Evolutionary conservation across 148 eudicot species (phyloP).

Genomic region (Oxyria digyna): DNA sequence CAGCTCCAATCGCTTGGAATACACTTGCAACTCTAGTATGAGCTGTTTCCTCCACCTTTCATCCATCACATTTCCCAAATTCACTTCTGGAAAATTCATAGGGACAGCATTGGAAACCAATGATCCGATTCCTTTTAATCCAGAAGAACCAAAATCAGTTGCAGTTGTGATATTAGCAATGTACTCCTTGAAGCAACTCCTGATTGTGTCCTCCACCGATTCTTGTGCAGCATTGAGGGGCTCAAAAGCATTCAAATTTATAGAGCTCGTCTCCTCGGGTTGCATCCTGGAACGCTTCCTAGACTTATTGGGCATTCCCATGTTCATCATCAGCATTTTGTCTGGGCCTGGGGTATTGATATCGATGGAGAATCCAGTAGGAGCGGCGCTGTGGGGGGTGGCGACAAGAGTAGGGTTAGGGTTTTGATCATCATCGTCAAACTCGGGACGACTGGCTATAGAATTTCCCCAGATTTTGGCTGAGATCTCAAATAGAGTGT

Average conservation of each 20-base stretch:
- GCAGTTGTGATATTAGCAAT: conserved; percentile 14
- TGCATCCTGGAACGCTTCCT: conserved; percentile 7
- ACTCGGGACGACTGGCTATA: conserved; percentile 14
- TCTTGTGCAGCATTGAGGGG: not conserved
- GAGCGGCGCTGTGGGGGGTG: conserved; percentile 24
- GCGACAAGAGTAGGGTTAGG: conserved; percentile 23
- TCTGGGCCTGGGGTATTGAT: conserved; percentile 7
- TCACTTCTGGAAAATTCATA: conserved; percentile 24
- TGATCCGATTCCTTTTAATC: conserved; percentile 6
- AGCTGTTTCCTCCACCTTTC: conserved; percentile 93
- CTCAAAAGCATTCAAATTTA: not conserved
- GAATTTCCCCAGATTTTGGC: conserved; percentile 59
- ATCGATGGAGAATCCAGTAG: conserved; percentile 1
- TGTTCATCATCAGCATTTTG: conserved; percentile 7
- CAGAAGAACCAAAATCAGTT: conserved; percentile 14
- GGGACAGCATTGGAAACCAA: conserved; percentile 27
- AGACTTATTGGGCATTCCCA: conserved; percentile 8
- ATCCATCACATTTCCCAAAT: conserved; percentile 29
- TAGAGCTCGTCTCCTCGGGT: conserved; percentile 2
- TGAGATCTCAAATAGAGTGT: conserved; percentile 71
- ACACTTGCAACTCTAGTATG: conserved; percentile 85
- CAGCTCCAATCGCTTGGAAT: conserved; percentile 84
- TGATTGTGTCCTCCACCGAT: conserved; percentile 13
- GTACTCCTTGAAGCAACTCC: conserved; percentile 27
- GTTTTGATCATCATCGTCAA: conserved; percentile 50